phyloP scores from a whole-genome alignment of 345 rosid species.

The Pugionium dolabratum region DNA sequence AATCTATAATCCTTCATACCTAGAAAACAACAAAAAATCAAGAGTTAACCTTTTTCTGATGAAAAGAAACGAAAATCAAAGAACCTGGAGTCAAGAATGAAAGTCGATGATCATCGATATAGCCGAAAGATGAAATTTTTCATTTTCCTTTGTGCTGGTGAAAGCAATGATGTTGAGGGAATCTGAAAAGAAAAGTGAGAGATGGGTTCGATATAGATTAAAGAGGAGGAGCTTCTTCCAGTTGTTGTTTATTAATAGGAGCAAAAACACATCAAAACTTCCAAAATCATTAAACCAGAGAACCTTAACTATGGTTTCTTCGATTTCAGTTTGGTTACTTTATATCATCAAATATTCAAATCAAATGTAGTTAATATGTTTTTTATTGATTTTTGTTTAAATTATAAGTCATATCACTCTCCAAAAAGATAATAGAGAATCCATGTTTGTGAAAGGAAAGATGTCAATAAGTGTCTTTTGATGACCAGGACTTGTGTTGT shows the following conservation, averaged over 20 bases:
- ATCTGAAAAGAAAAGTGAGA: constrained; percentile 23
- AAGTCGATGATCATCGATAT: constrained; percentile 15
- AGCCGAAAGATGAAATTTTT: constrained; percentile 8
- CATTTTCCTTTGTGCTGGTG: not conserved
- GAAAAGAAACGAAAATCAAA: not conserved
- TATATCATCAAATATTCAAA: constrained; percentile 49
- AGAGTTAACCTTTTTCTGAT: not conserved
- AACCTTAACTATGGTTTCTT: constrained; percentile 50
- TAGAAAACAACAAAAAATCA: too few relatives aligned
- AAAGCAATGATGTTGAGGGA: constrained; percentile 21
- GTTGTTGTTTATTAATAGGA: not conserved
- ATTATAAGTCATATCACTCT: constrained; percentile 1
- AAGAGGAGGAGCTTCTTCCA: constrained; percentile 8
- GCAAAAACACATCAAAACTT: constrained; percentile 32
- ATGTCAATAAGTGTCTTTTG: too few relatives aligned
- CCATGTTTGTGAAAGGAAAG: too few relatives aligned
- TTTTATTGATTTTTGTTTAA: constrained; percentile 14
- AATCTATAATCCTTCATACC: not conserved
- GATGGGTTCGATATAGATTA: constrained; percentile 11
- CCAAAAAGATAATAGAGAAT: not conserved
- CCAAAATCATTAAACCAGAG: constrained; percentile 33
- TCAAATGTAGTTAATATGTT: too few relatives aligned
- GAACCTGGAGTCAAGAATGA: constrained; percentile 23
- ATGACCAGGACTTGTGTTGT: too few relatives aligned
- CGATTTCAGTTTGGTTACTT: constrained; percentile 59